phyloP scores from a whole-genome alignment of 352 stramenopile genomes.

The Globisporangium barbulae region DNA sequence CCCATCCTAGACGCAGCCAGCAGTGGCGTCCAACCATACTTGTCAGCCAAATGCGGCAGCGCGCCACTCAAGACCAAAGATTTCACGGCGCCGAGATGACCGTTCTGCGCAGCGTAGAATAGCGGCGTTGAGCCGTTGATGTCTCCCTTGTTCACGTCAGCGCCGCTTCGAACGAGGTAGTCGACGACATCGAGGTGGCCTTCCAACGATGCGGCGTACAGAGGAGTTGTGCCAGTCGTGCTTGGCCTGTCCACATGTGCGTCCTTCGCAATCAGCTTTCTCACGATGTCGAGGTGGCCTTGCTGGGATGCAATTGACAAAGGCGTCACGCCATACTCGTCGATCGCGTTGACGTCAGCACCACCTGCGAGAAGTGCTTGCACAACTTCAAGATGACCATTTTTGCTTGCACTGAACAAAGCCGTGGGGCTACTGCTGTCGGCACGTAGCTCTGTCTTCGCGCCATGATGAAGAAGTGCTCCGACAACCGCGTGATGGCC shows the following conservation, averaged over 20 bases:
- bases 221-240: not conserved
- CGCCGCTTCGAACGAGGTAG: not conserved
- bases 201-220: not conserved
- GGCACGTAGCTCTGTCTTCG: not conserved
- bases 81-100: not conserved
- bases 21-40: not conserved
- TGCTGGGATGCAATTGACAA: not conserved
- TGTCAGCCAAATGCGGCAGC: not conserved
- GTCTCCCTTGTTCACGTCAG: not conserved
- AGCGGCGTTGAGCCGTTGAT: not conserved
- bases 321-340: not conserved
- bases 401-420: not conserved
- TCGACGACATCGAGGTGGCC: not conserved
- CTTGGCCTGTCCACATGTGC: not conserved
- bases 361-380: not conserved
- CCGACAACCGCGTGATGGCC: not conserved
- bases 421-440: not conserved
- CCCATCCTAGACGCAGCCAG: not conserved
- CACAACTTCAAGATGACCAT: not conserved
- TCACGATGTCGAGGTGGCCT: not conserved
- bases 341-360: not conserved
- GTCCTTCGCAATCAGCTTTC: not conserved
- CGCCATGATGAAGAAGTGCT: not conserved
- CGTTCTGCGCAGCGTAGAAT: slow-evolving; percentile 1
- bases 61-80: not conserved